A percentile compares a stretch with the other conserved stretches of the same genome.
Conservation (phyloP, 805 yeast genomes). For the Candida boidinii region DNA sequence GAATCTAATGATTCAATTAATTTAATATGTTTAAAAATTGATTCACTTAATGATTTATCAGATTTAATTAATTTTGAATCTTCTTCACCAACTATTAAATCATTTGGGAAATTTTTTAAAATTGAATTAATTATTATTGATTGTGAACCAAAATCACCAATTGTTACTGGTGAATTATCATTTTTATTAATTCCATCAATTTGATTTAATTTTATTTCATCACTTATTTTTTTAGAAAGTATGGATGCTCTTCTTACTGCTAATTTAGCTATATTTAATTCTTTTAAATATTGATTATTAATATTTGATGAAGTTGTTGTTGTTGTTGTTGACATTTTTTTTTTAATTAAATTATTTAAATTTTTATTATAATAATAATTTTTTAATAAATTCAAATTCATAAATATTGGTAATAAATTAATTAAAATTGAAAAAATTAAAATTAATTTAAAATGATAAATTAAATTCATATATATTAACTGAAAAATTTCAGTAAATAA, state of each 20-base stretch:
- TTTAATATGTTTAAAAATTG: slow-evolving; percentile 53
- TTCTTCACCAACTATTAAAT: slow-evolving; percentile 92
- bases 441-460: no score
- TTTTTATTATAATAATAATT: no score
- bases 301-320: no score
- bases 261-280: slow-evolving; percentile 70
- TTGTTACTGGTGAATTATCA: slow-evolving; percentile 91
- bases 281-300: slow-evolving; percentile 45
- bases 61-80: slow-evolving; percentile 62
- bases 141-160: slow-evolving; percentile 95
- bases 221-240: slow-evolving; percentile 60
- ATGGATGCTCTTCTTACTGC: slow-evolving; percentile 86
- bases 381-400: no score
- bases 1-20: slow-evolving; percentile 41
- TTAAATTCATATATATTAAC: no score
- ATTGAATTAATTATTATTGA: slow-evolving; percentile 85
- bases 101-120: slow-evolving; percentile 68
- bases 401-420: no score
- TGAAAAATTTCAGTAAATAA: no score
- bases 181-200: slow-evolving; percentile 59
- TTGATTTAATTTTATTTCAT: slow-evolving; percentile 38
- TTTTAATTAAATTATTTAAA: no score
- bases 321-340: no score
- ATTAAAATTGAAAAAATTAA: no score
- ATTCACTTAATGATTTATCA: slow-evolving; percentile 35